Evolutionary conservation across 441 rosid genomes (phyloP), one percentile per base, ranked within the genome.

Genomic region (Aleurites moluccanus): DNA sequence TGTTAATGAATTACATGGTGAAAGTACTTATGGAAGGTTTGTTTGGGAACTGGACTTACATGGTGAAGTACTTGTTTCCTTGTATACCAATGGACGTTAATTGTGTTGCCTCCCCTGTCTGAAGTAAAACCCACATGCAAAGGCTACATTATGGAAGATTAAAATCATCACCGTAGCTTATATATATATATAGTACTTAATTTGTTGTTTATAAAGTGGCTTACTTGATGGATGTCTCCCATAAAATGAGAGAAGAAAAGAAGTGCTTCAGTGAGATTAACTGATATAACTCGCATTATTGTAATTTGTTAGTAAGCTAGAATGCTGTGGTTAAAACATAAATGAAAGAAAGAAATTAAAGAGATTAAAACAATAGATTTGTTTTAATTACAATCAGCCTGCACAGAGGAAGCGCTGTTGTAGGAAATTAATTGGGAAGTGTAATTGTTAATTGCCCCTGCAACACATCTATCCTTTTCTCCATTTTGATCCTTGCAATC

Each of bases 151-250:
- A 14, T 73, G 56, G 65, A 50, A 69, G 64, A 60, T 23, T 50
- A 68, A 38, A 16, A 21, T 75, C 67, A 68, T 16, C 27, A 56
- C 15, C 33, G 20, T 0, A 2, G 23, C 6, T 0, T 6, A 5
- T 35, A 5, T 35, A 5, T 35, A 35, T 35, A 5, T 25, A 13
- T 11, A 65, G 23, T 42, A 18, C 9, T 10, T 5, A 38, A 38
- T 20, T 15, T 11, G 21, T 44, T 65, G n/a, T 47, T 27, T 49
- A 30, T 27, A 10, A 49, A 16, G 6, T 62, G 6, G 20, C 20
- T 14, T 82, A 89, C 96, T 93, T 92, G 97, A 82, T 94, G 98
- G 71, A 92, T 88, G 77, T 94, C 98, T 52, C 97, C 98, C 83
- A 91, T 74, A 73, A 91, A 90, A 86, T 94, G 98, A 56, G 96